Conservation (phyloP, 2,329 filamentous ascomycete species). For the Curvularia verruculosa region DNA sequence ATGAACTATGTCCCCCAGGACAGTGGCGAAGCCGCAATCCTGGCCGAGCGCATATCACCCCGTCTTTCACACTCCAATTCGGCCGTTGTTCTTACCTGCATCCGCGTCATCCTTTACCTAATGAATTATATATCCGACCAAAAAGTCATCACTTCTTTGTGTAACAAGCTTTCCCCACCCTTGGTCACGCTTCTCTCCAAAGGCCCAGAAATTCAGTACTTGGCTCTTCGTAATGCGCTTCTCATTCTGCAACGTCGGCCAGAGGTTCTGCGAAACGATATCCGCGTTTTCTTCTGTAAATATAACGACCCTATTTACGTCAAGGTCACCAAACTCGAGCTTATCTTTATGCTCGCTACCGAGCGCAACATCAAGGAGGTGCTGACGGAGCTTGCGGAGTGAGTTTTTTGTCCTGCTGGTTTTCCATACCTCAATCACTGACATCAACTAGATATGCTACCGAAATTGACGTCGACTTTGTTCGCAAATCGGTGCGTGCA, state of each 20-base stretch:
- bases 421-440: neutral
- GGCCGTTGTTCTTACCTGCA: conserved; percentile 92
- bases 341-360: conserved; percentile 98
- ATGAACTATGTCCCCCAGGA: conserved; percentile 98
- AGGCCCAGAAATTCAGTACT: conserved; percentile 96
- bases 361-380: conserved; percentile 97
- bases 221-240: conserved; percentile 90
- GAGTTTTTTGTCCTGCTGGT: conserved; percentile 34
- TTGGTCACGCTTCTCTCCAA: conserved; percentile 94
- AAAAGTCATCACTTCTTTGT: conserved; percentile 84
- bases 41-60: conserved; percentile 94
- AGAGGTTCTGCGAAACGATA: conserved; percentile 93
- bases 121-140: conserved; percentile 98
- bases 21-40: conserved; percentile 80
- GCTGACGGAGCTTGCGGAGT: conserved; percentile 90
- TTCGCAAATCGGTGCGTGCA: conserved; percentile 93
- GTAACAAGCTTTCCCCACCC: conserved; percentile 91
- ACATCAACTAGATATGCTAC: conserved; percentile 71
- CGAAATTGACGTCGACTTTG: conserved; percentile 98
- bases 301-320: conserved; percentile 99
- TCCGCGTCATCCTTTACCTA: conserved; percentile 92
- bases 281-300: conserved; percentile 99
- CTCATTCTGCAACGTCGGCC: conserved; percentile 91
- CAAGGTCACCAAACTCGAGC: conserved; percentile 97
- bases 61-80: conserved; percentile 97